phyloP scores from a whole-genome alignment of 1,284 basidiomycete genomes.

The Ustilago shanxiensis region DNA sequence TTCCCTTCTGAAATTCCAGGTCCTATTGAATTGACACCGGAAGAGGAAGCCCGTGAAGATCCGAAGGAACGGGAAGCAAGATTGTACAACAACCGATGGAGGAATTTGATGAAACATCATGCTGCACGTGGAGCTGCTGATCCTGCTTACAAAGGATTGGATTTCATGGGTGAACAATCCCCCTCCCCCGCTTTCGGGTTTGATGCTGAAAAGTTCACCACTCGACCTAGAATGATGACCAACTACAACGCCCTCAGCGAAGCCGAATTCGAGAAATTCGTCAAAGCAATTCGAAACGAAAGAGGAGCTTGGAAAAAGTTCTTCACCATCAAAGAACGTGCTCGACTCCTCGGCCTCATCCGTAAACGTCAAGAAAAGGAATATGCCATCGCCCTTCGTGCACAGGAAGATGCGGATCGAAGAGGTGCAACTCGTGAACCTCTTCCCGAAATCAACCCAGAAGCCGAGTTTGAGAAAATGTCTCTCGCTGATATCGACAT shows the following conservation, averaged over 20 bases:
- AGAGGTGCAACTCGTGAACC: conserved; percentile 40
- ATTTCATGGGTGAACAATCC: conserved; percentile 49
- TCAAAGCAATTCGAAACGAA: conserved; percentile 43
- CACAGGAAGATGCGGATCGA: conserved; percentile 46
- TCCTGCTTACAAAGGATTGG: conserved; percentile 42
- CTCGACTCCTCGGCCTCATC: conserved; percentile 40
- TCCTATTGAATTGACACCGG: conserved; percentile 33
- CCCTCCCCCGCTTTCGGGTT: conserved; percentile 37
- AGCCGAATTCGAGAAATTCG: conserved; percentile 54
- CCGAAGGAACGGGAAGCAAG: conserved; percentile 28
- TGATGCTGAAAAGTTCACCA: conserved; percentile 48
- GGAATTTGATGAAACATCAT: conserved; percentile 40
- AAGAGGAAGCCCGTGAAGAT: conserved; percentile 28
- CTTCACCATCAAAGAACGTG: conserved; percentile 40
- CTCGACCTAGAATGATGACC: conserved; percentile 53
- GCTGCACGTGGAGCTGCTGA: conserved; percentile 44
- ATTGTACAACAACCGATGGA: conserved; percentile 44
- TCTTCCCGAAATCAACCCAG: conserved; percentile 44
- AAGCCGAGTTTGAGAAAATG: conserved; percentile 49
- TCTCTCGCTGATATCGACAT: conserved; percentile 49
- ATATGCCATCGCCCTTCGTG: conserved; percentile 31
- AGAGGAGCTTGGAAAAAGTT: conserved; percentile 37
- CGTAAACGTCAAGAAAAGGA: conserved; percentile 42
- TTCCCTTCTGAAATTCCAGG: conserved; percentile 48
- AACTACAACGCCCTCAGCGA: conserved; percentile 63